Evolutionary conservation across 306 rosid species (phyloP).

Genomic region (Acacia acuminata): DNA sequence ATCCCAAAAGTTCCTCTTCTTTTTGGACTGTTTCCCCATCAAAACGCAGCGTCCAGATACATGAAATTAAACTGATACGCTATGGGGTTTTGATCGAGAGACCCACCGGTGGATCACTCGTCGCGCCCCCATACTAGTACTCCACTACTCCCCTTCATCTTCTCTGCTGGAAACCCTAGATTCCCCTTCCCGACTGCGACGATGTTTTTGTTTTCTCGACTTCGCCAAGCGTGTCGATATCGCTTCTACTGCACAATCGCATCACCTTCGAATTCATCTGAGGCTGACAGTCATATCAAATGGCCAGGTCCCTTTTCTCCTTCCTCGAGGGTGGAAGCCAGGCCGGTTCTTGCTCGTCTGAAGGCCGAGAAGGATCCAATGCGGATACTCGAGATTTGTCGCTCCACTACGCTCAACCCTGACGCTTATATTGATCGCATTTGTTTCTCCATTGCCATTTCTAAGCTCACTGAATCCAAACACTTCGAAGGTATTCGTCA

Average conservation of each 20-base stretch:
- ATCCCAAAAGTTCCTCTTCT: accelerated
- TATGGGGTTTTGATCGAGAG: neutral
- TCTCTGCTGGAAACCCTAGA: conserved; percentile 26
- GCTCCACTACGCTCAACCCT: conserved; percentile 71
- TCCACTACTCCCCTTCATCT: neutral
- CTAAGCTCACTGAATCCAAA: conserved; percentile 57
- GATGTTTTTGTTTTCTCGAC: conserved; percentile 56
- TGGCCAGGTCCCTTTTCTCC: conserved; percentile 13
- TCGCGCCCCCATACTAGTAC: neutral
- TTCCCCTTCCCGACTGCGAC: neutral
- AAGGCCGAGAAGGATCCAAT: conserved; percentile 64
- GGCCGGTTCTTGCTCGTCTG: conserved; percentile 58
- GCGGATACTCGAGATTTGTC: conserved; percentile 64
- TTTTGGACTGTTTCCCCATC: neutral
- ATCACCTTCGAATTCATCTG: conserved; percentile 47
- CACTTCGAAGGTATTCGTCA: conserved; percentile 57
- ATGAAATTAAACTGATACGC: neutral
- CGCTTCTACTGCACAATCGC: conserved; percentile 46
- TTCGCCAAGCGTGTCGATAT: conserved; percentile 43
- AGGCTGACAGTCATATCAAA: neutral
- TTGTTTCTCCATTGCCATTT: conserved; percentile 63
- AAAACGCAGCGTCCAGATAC: neutral
- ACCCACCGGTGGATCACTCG: neutral
- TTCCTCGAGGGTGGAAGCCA: conserved; percentile 44
- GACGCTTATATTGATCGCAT: conserved; percentile 69